Base-by-base conservation (phyloP, 1,139 yeast genomes). In the Blastobotrys aristatus region DNA sequence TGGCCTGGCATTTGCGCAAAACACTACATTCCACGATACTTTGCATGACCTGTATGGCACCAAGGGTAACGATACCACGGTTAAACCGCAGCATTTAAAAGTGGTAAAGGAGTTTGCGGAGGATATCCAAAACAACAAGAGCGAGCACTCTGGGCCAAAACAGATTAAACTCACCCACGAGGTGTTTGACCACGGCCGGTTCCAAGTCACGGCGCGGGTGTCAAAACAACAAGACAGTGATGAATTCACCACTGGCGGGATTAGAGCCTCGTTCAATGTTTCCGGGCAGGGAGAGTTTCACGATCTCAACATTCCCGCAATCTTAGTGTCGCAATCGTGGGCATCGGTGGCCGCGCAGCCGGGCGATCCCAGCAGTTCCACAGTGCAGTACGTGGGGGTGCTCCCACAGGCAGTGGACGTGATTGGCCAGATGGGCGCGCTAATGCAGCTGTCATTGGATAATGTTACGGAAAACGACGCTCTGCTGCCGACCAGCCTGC, bases 341-440 rank as follows among this genome's bases (percentile, higher is more conserved):
- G 24, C 24, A 8, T n/a, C 16, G n/a, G 44, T 26, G 6, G 26
- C 38, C 8, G 21, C 13, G 14, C 2, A 14, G 8, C 14, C 31
- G 29, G 39, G 39, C 13, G 18, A 41, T 41, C 44, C 44, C 3
- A 33, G 39, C 24, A 26, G 17, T 22, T 14, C 32, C 3, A 14
- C n/a, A 13, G 38, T 27, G 21, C n/a, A 41, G 22, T 41, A 41
- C 18, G 32, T 32, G 6, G 44, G 34, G 14, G 14, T n/a, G 17
- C 24, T 41, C 11, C 44, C 44, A n/a, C 39, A 22, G 3, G 44
- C 16, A 18, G 31, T 41, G 16, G 44, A 41, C 24, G 44, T 41
- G 3, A 22, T 41, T 18, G 44, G 44, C 11, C 31, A 34, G 21
- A n/a, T 33, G n/a, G 33, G 30, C 14, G n/a, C 39, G n/a, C 14